phyloP scores from a whole-genome alignment of 2,329 filamentous ascomycete genomes.

The Leptodontidium sp. region DNA sequence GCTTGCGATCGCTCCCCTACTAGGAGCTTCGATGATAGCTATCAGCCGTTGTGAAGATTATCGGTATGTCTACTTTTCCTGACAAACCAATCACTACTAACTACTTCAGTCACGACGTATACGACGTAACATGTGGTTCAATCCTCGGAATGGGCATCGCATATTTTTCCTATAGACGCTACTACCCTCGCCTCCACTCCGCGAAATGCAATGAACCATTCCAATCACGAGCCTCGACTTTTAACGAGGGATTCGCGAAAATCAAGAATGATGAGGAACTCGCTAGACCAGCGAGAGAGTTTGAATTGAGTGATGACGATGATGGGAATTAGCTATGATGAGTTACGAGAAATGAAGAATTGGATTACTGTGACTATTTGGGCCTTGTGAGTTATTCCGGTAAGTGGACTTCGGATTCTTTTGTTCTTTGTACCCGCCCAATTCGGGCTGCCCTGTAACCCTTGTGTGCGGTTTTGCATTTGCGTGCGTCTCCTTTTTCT shows the following conservation, averaged over 20 bases:
- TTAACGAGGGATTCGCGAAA: constrained; percentile 46
- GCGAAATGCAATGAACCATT: constrained; percentile 65
- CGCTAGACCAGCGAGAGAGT: constrained; percentile 34
- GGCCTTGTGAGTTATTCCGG: neutral
- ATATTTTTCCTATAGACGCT: constrained; percentile 72
- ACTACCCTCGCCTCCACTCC: constrained; percentile 65
- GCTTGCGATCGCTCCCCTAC: constrained; percentile 63
- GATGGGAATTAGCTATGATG: constrained; percentile 27
- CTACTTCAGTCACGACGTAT: constrained; percentile 65
- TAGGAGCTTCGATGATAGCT: constrained; percentile 72
- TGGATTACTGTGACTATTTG: neutral
- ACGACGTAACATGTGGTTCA: constrained; percentile 70
- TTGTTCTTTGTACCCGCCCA: neutral
- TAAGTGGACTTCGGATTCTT: neutral
- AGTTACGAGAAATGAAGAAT: constrained; percentile 5
- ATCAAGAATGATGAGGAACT: constrained; percentile 46
- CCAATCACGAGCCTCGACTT: constrained; percentile 48
- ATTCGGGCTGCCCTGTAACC: neutral
- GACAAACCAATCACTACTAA: neutral
- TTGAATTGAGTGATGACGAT: constrained; percentile 39
- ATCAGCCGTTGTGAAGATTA: constrained; percentile 76
- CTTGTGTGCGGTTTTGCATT: constrained; percentile 2
- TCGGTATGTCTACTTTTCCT: constrained; percentile 47
- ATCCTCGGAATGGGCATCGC: constrained; percentile 66
- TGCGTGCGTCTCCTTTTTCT: neutral